Percentiles rank a stretch among this genome's conserved stretches.
phyloP scores from a whole-genome alignment of 345 rosid species.

The Citrus medica region DNA sequence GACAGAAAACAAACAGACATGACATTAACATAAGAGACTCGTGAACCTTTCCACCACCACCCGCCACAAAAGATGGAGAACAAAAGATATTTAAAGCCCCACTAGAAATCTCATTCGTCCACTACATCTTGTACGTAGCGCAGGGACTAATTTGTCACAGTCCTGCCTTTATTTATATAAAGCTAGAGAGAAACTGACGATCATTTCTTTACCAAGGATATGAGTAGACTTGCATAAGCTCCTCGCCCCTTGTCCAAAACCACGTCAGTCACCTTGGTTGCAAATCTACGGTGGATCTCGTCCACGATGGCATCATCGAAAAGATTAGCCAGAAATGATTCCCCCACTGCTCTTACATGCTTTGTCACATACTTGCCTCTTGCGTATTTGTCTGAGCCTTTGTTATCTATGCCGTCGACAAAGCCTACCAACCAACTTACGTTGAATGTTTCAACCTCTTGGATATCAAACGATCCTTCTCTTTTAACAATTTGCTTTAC shows the following conservation, averaged over 20 bases:
- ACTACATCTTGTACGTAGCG: no score
- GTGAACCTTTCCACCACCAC: no score
- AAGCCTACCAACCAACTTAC: slow-evolving; percentile 14
- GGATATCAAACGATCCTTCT: slow-evolving; percentile 7
- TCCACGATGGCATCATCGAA: slow-evolving; percentile 1
- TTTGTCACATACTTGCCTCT: slow-evolving; percentile 1
- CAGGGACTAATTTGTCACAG: not conserved
- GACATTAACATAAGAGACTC: no score
- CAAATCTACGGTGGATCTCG: not conserved
- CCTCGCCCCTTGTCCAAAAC: not conserved
- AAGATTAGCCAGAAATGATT: not conserved
- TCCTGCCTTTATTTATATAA: not conserved
- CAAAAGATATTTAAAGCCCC: no score
- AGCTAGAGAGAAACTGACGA: not conserved
- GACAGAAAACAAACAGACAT: no score
- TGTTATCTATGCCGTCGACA: not conserved
- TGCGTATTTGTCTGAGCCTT: not conserved
- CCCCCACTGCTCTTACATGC: not conserved
- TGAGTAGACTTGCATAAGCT: not conserved
- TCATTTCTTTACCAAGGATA: slow-evolving; percentile 1
- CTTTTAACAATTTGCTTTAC: not conserved
- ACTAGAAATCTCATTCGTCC: no score
- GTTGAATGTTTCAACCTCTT: not conserved
- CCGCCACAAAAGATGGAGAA: no score
- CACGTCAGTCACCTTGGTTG: not conserved